These are phyloP conservation scores for Botrytis hyacinthi DNA, from an alignment of 2,329 filamentous ascomycete genomes.

Conservation along the genomic window DNA sequence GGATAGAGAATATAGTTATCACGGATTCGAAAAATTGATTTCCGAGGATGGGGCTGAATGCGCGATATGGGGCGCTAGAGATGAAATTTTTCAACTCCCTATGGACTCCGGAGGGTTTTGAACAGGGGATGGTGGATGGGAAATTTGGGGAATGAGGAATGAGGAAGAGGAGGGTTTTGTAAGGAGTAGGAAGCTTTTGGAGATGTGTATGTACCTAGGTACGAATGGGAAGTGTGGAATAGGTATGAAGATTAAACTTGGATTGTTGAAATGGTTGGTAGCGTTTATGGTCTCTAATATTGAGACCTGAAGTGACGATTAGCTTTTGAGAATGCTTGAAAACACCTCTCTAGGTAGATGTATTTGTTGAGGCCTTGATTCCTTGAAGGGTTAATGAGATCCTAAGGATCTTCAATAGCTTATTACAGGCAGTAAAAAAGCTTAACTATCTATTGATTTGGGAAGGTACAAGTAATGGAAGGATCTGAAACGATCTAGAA, in stretches of 20 bases:
- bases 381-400: background rate
- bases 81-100: background rate
- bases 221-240: background rate
- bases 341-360: background rate
- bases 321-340: background rate
- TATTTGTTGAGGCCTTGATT: background rate
- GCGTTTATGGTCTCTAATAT: background rate
- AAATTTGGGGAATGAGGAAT: background rate
- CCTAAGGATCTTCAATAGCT: background rate
- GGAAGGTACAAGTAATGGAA: background rate
- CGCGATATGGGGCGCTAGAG: background rate
- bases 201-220: background rate
- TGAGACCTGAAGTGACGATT: background rate
- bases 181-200: background rate
- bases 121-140: background rate
- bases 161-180: background rate
- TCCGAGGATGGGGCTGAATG: background rate
- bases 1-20: background rate
- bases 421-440: background rate
- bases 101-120: background rate
- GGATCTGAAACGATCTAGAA: conserved; percentile 5
- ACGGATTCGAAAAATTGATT: background rate
- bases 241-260: background rate
- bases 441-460: background rate
- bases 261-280: background rate